Conservation (phyloP, 1,139 yeast genomes). For the Geotrichum restrictum region DNA sequence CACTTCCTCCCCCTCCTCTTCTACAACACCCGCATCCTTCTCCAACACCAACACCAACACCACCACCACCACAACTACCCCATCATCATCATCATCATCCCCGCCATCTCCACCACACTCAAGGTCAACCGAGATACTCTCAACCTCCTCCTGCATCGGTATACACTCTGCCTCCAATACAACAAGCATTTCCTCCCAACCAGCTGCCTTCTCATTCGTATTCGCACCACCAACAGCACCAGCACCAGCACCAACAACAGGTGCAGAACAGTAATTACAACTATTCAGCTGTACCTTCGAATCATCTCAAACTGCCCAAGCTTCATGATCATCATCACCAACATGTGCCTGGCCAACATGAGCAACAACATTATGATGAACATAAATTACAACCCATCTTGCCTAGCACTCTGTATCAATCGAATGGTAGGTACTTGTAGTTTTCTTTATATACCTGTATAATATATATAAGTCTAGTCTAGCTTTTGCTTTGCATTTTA, state of each 20-base stretch:
- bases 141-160: constrained; percentile 3
- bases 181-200: constrained; percentile 2
- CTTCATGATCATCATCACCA: constrained; percentile 3
- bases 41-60: constrained; percentile 10
- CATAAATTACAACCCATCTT: constrained; percentile 1
- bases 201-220: too few relatives aligned
- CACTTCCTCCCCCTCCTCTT: constrained; percentile 3
- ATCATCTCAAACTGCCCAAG: neutral
- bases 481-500: too few relatives aligned
- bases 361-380: neutral
- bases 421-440: neutral
- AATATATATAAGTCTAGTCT: too few relatives aligned
- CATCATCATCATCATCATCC: constrained; percentile 8
- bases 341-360: neutral
- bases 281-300: neutral
- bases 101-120: constrained; percentile 6
- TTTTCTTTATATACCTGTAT: too few relatives aligned
- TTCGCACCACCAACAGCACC: neutral
- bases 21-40: neutral
- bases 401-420: constrained; percentile 4
- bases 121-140: constrained; percentile 5
- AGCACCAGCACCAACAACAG: constrained; percentile 3
- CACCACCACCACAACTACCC: constrained; percentile 7
- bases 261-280: too few relatives aligned
- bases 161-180: constrained; percentile 10